Conservation (phyloP, 495 filamentous ascomycete genomes). For the Viridothelium virens region DNA sequence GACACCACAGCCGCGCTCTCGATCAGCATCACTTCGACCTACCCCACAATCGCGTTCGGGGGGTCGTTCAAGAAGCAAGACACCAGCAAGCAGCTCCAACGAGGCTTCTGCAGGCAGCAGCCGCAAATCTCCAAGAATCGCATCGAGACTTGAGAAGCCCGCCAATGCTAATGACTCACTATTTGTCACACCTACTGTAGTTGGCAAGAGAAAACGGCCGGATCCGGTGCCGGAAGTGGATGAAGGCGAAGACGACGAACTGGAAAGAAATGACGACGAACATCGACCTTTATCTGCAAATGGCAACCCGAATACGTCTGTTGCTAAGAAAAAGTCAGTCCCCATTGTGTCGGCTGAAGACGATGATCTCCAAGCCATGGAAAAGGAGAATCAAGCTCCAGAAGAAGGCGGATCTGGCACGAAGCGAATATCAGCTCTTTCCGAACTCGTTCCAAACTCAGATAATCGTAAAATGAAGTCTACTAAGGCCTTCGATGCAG, state of each 20-base stretch:
- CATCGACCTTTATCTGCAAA: not conserved
- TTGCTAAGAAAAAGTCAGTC: not conserved
- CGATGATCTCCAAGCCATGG: not conserved
- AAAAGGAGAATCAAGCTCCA: not conserved
- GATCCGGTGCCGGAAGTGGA: not conserved
- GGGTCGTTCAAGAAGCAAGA: not conserved
- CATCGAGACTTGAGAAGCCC: not conserved
- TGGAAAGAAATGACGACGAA: not conserved
- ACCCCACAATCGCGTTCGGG: not conserved
- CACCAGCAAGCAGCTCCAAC: not conserved
- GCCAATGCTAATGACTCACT: not conserved
- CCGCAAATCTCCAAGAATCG: not conserved
- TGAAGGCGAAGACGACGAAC: conserved; percentile 6
- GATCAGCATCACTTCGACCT: not conserved
- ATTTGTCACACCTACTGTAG: conserved; percentile 9
- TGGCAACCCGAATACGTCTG: not conserved
- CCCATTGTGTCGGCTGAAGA: not conserved
- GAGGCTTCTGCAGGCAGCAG: not conserved
- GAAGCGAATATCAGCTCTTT: not conserved
- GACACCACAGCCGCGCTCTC: not conserved
- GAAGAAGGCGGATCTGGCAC: not conserved
- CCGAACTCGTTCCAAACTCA: not conserved
- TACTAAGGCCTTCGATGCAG: no score
- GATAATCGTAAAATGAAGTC: not conserved
- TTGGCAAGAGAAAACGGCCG: conserved; percentile 15